Base-by-base conservation (phyloP, 140 eudicot species). In the Flaveria floridana region DNA sequence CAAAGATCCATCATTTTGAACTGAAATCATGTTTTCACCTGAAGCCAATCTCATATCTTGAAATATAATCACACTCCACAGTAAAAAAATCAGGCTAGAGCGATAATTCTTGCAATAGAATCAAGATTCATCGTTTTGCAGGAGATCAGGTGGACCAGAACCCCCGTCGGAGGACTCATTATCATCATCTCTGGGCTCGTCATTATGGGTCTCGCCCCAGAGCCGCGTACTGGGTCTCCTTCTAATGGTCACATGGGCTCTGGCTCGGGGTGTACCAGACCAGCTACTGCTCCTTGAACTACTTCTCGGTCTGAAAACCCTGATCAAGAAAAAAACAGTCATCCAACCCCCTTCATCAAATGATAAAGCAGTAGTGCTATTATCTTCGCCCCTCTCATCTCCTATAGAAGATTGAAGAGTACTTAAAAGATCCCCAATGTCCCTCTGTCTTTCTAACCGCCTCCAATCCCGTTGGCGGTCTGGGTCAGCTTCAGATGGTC, bases 401-500 rank as follows among this genome's bases (percentile, higher is more conserved):
- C 88, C 85, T 12, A 89, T 42, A 0, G 94, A 82, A 19, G 97
- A 89, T 48, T 85, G 96, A 58, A 92, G 80, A 0, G 92, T 87
- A 61, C 97, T 92, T 28, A 92, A 79, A 44, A 92, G 76, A 79
- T 92, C 97, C 19, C 92, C 96, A 4, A 87, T 72, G 59, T 92
- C 96, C 81, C 97, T 79, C 75, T 89, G 96, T 67, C 91, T 64
- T 78, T 92, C 97, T 44, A 92, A 66, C 62, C 95, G 83, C 78
- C 96, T 82, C 97, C 97, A 92, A 72, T 73, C 88, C 2, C 91
- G 82, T 68, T 92, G 88, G 68, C 97, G 85, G 78, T 87, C 86
- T 0, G 97, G 97, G 64, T 92, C 96, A 5, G 92, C 95, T 63
- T 85, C 92, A 9, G 92, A 84, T 3, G 97, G 97, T 73, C 96